Conservation (phyloP, 805 yeast species). For the Kodamaea sagamina region DNA sequence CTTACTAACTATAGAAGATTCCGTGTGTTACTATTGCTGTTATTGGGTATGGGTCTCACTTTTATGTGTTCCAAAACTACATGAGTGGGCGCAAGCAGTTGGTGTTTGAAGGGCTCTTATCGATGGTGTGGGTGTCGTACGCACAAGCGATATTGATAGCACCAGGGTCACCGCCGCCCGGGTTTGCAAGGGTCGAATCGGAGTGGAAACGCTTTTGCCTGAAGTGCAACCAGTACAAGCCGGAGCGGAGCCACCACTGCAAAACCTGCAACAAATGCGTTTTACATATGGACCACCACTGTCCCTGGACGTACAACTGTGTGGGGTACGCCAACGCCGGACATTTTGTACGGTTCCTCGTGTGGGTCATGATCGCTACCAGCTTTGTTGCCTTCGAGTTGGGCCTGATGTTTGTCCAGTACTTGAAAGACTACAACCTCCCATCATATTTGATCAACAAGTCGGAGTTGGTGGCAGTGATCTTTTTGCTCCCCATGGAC, state of each 20-base stretch:
- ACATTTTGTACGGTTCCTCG: slow-evolving; percentile 74
- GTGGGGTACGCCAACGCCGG: slow-evolving; percentile 80
- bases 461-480: slow-evolving; percentile 54
- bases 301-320: slow-evolving; percentile 92
- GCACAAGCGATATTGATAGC: slow-evolving; percentile 59
- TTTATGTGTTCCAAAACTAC: slow-evolving; percentile 51
- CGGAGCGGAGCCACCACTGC: slow-evolving; percentile 86
- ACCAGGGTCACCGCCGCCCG: slow-evolving; percentile 69
- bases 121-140: slow-evolving; percentile 76
- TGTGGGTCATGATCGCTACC: slow-evolving; percentile 61
- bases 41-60: slow-evolving; percentile 65
- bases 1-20: slow-evolving; percentile 44
- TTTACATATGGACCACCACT: slow-evolving; percentile 90
- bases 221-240: slow-evolving; percentile 73
- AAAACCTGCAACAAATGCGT: slow-evolving; percentile 74
- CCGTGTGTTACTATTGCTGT: slow-evolving; percentile 60
- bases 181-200: slow-evolving; percentile 43
- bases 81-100: slow-evolving; percentile 42
- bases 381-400: slow-evolving; percentile 48
- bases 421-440: slow-evolving; percentile 50
- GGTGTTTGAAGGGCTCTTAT: slow-evolving; percentile 47
- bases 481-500: slow-evolving; percentile 56
- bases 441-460: slow-evolving; percentile 59
- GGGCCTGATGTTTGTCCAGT: slow-evolving; percentile 36
- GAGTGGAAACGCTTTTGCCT: slow-evolving; percentile 71